Percentiles rank a stretch among this genome's conserved stretches.
phyloP scores from a whole-genome alignment of 2,329 filamentous ascomycete species.

The Xylaria digitata region DNA sequence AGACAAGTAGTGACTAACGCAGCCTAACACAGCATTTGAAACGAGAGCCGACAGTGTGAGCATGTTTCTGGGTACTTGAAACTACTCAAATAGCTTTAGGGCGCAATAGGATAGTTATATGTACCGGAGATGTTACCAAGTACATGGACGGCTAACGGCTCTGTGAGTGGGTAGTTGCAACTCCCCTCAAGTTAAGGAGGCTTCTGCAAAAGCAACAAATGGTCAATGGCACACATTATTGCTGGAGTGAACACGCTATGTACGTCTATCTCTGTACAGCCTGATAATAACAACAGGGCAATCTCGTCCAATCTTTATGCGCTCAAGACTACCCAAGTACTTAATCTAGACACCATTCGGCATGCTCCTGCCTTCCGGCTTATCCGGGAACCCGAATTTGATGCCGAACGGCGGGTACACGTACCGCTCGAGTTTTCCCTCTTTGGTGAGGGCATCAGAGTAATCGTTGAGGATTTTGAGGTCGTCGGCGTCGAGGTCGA shows the following conservation, averaged over 20 bases:
- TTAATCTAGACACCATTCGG: constrained; percentile 43
- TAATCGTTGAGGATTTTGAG: constrained; percentile 67
- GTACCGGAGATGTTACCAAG: background rate
- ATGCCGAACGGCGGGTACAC: constrained; percentile 77
- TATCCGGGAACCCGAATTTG: constrained; percentile 79
- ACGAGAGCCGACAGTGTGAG: background rate
- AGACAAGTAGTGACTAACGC: background rate
- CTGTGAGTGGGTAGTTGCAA: background rate
- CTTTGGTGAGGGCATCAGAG: constrained; percentile 61
- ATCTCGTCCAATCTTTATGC: background rate
- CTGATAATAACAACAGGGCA: background rate
- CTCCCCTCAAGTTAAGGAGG: background rate
- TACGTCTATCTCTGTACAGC: constrained; percentile 4
- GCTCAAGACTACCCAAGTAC: too few species aligned
- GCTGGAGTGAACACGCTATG: background rate
- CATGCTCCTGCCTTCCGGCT: constrained; percentile 53
- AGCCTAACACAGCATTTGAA: background rate
- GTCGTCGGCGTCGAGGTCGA: constrained; percentile 73
- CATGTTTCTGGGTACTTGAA: background rate
- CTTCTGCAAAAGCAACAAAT: background rate
- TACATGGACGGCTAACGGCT: background rate
- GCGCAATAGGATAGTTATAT: background rate
- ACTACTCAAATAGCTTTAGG: too few species aligned
- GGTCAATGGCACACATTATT: background rate
- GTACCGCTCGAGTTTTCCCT: constrained; percentile 67